Conservation (phyloP, 345 rosid genomes). For the Dovyalis caffra region DNA sequence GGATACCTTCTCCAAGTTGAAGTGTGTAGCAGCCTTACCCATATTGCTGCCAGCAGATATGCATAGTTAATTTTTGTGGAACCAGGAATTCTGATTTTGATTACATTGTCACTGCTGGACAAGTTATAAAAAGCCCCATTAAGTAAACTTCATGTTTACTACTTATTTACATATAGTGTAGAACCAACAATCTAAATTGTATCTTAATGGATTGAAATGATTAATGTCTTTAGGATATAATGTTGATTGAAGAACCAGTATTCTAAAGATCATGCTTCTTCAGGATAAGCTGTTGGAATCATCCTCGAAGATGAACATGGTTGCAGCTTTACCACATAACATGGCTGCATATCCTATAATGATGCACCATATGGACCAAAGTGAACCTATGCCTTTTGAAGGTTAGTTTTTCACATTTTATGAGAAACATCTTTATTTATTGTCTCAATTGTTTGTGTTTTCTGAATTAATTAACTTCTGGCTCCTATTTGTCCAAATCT, state of each 20-base stretch:
- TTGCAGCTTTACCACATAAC: conserved; percentile 47
- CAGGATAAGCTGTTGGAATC: conserved; percentile 68
- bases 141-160: conserved; percentile 1
- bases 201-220: conserved; percentile 35
- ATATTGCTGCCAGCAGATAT: neutral
- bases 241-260: conserved; percentile 45
- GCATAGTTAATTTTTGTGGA: neutral
- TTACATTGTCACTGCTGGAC: neutral
- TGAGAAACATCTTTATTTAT: neutral
- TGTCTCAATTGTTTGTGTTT: neutral
- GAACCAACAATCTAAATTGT: conserved; percentile 4
- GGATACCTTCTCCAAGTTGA: neutral
- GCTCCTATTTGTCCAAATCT: neutral
- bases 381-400: conserved; percentile 43
- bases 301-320: conserved; percentile 47
- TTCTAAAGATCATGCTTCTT: conserved; percentile 51
- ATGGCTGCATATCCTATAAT: conserved; percentile 50
- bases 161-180: neutral
- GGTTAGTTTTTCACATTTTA: conserved; percentile 36
- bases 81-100: neutral
- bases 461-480: neutral
- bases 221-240: conserved; percentile 37
- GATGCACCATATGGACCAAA: conserved; percentile 42
- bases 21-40: too few relatives aligned
- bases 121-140: neutral